Conservation (phyloP, 2,329 filamentous ascomycete genomes). For the Lachnellula hyalina region DNA sequence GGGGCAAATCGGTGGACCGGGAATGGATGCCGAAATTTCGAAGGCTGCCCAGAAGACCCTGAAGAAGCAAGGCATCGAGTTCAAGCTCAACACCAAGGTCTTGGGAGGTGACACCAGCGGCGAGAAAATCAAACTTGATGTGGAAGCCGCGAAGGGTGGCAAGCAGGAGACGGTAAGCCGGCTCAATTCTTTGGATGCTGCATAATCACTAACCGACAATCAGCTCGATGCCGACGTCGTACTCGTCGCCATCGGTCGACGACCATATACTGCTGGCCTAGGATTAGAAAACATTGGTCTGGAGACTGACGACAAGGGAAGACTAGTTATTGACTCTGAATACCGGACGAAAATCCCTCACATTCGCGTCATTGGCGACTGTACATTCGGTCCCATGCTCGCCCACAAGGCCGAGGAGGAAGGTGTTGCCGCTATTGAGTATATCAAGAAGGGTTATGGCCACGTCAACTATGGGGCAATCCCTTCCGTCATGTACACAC, state of each 20-base stretch:
- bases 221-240: conserved; percentile 92
- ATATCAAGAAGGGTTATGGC: conserved; percentile 95
- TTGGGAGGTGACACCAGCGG: conserved; percentile 74
- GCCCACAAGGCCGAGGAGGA: conserved; percentile 99
- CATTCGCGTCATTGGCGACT: conserved; percentile 94
- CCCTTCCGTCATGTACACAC: conserved; percentile 98
- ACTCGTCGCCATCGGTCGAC: conserved; percentile 91
- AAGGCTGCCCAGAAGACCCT: conserved; percentile 91
- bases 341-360: conserved; percentile 97
- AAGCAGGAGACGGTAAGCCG: conserved; percentile 78
- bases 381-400: conserved; percentile 97
- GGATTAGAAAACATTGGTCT: conserved; percentile 91
- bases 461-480: conserved; percentile 99
- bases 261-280: conserved; percentile 88
- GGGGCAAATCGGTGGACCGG: conserved; percentile 91
- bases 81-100: conserved; percentile 98
- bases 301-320: conserved; percentile 87
- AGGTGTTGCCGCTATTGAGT: conserved; percentile 89
- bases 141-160: conserved; percentile 93
- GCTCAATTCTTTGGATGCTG: neutral
- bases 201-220: conserved; percentile 11
- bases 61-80: conserved; percentile 94
- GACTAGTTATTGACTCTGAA: conserved; percentile 95
- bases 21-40: conserved; percentile 92
- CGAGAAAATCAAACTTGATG: conserved; percentile 71